Conservation (phyloP, 2,329 filamentous ascomycete genomes). For the Aspergillus floridensis region DNA sequence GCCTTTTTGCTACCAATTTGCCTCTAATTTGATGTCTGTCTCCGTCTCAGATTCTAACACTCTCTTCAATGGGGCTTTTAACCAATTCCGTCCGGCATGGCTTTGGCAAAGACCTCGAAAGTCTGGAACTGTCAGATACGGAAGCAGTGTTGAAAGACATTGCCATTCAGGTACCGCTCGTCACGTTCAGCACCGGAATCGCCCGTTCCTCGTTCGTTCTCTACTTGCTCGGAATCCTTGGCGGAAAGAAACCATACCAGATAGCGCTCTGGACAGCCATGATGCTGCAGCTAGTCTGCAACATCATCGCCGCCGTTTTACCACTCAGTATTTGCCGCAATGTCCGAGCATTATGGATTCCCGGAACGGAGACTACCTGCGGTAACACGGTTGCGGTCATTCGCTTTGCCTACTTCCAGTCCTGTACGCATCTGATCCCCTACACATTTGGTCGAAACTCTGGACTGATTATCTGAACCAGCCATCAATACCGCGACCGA, state of each 20-base stretch:
- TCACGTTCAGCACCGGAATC: constrained; percentile 30
- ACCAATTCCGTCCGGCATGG: constrained; percentile 27
- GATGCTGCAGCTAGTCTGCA: constrained; percentile 25
- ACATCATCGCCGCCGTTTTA: constrained; percentile 26
- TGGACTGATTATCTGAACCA: constrained; percentile 5
- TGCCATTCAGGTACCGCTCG: constrained; percentile 27
- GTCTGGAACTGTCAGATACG: constrained; percentile 10
- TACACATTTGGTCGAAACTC: neutral
- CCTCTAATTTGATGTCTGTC: neutral
- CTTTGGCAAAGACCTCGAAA: constrained; percentile 24
- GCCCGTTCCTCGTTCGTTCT: constrained; percentile 30
- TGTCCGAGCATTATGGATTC: constrained; percentile 25
- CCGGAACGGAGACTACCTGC: constrained; percentile 23
- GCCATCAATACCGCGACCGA: constrained; percentile 30
- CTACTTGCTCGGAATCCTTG: constrained; percentile 28
- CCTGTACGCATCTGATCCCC: constrained; percentile 16
- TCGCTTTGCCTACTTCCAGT: constrained; percentile 31
- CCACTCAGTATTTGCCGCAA: constrained; percentile 29
- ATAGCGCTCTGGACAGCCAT: constrained; percentile 24
- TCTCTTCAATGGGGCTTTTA: constrained; percentile 25
- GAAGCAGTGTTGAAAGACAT: constrained; percentile 26
- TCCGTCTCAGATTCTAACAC: constrained; percentile 20
- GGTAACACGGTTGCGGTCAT: constrained; percentile 22
- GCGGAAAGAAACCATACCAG: constrained; percentile 23
- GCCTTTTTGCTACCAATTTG: neutral